Evolutionary conservation across 179 eudicot species (phyloP).

Genomic region (Spinacia oleracea): DNA sequence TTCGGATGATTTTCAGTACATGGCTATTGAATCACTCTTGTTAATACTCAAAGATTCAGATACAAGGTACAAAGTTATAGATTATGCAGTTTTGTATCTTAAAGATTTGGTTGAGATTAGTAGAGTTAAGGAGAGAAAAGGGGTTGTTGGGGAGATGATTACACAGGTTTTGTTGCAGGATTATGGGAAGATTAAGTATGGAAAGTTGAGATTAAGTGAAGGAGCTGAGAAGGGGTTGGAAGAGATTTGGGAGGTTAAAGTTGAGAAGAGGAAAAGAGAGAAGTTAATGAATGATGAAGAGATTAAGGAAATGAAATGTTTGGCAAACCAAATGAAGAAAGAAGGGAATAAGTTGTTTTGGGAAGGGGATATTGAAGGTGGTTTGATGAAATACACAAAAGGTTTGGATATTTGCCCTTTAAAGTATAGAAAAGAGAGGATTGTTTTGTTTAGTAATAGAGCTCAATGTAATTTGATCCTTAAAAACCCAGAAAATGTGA

Average conservation of each 20-base stretch:
- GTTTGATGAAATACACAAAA: slow-evolving; percentile 45
- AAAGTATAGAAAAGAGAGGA: slow-evolving; percentile 55
- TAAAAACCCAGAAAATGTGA: slow-evolving; percentile 43
- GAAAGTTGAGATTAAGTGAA: slow-evolving; percentile 35
- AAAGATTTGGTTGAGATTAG: slow-evolving; percentile 59
- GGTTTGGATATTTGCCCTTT: slow-evolving; percentile 58
- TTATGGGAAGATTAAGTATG: slow-evolving; percentile 45
- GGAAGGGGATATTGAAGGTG: slow-evolving; percentile 48
- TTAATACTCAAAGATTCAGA: slow-evolving; percentile 51
- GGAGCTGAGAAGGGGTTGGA: slow-evolving; percentile 36
- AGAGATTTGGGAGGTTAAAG: slow-evolving; percentile 53
- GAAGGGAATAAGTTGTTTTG: slow-evolving; percentile 56
- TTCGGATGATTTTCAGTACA: slow-evolving; percentile 68
- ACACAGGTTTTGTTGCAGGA: slow-evolving; percentile 47
- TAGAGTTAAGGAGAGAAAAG: slow-evolving; percentile 34
- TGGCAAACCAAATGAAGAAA: slow-evolving; percentile 45
- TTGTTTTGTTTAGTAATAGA: slow-evolving; percentile 64
- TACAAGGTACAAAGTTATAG: slow-evolving; percentile 52
- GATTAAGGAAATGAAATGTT: slow-evolving; percentile 34
- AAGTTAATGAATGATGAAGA: slow-evolving; percentile 42
- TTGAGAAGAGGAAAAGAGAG: slow-evolving; percentile 53
- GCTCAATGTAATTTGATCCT: slow-evolving; percentile 62
- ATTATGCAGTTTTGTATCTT: slow-evolving; percentile 38
- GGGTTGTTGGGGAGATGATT: slow-evolving; percentile 50
- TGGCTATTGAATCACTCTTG: slow-evolving; percentile 66